Conservation (phyloP, 768 basidiomycete species). For the Trametes cingulata region DNA sequence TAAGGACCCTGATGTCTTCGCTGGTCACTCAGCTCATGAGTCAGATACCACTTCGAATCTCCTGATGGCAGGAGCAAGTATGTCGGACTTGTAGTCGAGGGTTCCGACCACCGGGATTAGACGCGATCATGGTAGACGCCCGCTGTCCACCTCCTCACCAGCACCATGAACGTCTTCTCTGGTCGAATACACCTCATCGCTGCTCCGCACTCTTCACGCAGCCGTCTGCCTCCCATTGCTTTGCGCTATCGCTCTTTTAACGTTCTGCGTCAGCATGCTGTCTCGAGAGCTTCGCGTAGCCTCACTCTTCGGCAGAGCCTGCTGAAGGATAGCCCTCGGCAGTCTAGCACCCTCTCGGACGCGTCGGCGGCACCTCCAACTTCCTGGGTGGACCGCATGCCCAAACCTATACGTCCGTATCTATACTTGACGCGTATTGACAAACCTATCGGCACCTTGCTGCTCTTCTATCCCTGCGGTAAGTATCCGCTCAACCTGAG, state of each 20-base stretch:
- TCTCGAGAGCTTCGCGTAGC: not conserved
- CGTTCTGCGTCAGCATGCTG: constrained; percentile 1
- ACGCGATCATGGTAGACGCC: not conserved
- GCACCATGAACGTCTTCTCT: constrained; percentile 8
- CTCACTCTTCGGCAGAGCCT: constrained; percentile 1
- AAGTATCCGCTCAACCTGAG: constrained; percentile 32
- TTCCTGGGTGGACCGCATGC: constrained; percentile 72
- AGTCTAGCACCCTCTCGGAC: constrained; percentile 16
- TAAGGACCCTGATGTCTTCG: too few species aligned
- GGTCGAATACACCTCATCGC: not conserved
- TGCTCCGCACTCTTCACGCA: not conserved
- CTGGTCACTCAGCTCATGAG: too few species aligned
- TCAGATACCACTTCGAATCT: too few species aligned
- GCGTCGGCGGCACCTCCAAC: constrained; percentile 23
- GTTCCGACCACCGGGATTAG: too few species aligned
- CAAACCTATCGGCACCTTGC: constrained; percentile 92
- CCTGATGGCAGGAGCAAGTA: too few species aligned
- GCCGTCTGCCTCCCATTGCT: not conserved
- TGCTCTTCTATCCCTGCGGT: constrained; percentile 96
- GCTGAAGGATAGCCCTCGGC: not conserved
- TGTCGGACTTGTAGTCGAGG: too few species aligned
- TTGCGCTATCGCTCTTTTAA: not conserved
- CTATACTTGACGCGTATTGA: constrained; percentile 85
- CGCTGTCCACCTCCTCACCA: not conserved
- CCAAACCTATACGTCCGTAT: constrained; percentile 69